Base-by-base conservation (phyloP, 352 stramenopile species). In the Pythium apleroticum region DNA sequence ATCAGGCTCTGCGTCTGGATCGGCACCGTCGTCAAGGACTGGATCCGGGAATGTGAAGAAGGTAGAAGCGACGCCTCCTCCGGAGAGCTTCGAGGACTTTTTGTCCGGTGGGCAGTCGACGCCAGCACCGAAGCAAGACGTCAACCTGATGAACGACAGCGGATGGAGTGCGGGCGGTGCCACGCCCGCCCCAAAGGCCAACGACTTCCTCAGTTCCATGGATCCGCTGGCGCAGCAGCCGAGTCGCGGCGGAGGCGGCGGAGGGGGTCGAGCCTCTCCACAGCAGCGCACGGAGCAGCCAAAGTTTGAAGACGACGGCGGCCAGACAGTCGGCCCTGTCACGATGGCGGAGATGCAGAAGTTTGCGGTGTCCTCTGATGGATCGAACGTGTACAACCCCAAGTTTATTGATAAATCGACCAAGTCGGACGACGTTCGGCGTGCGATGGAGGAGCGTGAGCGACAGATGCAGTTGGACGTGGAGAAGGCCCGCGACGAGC, bases 351-450 rank as follows among this genome's bases (percentile, higher is more conserved):
- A 95, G 66, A 95, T 95, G 84, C 59, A 92, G 56, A 76, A 80
- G 62, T 80, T 84, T 57, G 79, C 78, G 27, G 84, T 80, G 3
- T 86, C 84, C 24, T 83, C 82, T 7, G 86, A 95, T 59, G 86
- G 86, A 31, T 89, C 86, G 15, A 91, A 93, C 57, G 84, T 95
- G 61, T 95, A 93, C 75, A 93, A 95, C 57, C 71, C 86, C n/a
- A 88, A 82, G 22, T 68, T 91, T 17, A 80, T 95, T 56, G 86
- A 95, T 71, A 93, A 93, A 65, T 84, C 84, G 27, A 90, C 83
- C 14, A 95, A 95, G 65, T 86, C 81, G 25, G 81, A 84, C 1
- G 65, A 81, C 45, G 86, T 95, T 17, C 84, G 84, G 19, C 84
- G 81, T 3, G 86, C 86, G n/a, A 95, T 95, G 84, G 81, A 92